These are phyloP conservation scores for Trichoderma sp. DNA, from an alignment of 2,329 filamentous ascomycete genomes.

Conservation along the genomic window DNA sequence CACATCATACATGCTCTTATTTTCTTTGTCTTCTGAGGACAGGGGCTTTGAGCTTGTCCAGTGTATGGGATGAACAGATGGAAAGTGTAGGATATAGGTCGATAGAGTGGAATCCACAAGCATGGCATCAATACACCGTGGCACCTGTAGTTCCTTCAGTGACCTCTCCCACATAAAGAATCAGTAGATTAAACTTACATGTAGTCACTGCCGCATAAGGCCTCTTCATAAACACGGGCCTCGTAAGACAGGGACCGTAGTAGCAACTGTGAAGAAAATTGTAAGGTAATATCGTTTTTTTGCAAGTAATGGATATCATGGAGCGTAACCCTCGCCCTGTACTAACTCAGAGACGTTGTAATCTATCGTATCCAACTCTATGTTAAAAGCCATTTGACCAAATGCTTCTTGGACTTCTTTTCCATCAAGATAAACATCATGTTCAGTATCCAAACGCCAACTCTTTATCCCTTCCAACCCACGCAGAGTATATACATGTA, in stretches of 20 bases:
- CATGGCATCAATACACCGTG: not conserved
- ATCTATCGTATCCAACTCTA: not conserved
- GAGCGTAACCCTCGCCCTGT: not conserved
- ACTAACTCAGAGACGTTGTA: not conserved
- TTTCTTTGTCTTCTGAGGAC: too few species aligned
- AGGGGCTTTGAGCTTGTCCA: too few species aligned
- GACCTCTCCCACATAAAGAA: not conserved
- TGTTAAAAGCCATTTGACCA: not conserved
- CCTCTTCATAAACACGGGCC: not conserved
- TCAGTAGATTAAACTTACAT: not conserved
- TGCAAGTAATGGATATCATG: not conserved
- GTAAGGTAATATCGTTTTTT: not conserved
- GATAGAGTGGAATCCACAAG: not conserved
- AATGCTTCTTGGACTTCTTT: not conserved
- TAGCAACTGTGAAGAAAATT: not conserved
- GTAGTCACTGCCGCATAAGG: not conserved
- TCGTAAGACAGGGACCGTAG: not conserved
- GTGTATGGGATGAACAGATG: not conserved
- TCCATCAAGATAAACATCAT: not conserved
- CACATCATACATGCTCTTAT: too few species aligned
- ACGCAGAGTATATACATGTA: not conserved
- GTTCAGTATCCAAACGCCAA: conserved; percentile 9
- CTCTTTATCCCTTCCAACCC: not conserved
- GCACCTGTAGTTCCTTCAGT: not conserved
- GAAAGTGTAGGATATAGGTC: not conserved